Evolutionary conservation across 2,329 filamentous ascomycete species (phyloP).

Genomic region (Fusarium sp.): DNA sequence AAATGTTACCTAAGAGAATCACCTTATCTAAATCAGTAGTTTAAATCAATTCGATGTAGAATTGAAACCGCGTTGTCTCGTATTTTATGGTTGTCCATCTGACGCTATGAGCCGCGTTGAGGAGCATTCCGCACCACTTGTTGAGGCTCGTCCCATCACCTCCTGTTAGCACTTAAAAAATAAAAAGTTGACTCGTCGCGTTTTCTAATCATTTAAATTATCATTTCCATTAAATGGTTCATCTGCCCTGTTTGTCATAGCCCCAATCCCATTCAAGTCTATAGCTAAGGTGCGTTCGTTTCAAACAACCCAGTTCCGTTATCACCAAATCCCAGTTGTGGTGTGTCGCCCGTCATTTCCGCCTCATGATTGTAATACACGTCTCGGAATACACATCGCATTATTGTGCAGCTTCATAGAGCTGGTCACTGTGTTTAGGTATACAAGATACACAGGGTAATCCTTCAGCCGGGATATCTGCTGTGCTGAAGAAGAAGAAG

Average conservation of each 20-base stretch:
- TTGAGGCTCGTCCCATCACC: background rate
- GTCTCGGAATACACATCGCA: constrained; percentile 41
- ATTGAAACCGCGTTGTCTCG: background rate
- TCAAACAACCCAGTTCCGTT: constrained; percentile 31
- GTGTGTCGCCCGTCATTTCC: constrained; percentile 32
- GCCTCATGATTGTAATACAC: constrained; percentile 45
- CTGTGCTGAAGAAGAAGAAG: constrained; percentile 42
- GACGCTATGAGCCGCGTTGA: background rate
- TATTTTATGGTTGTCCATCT: background rate
- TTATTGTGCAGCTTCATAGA: constrained; percentile 47
- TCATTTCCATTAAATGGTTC: constrained; percentile 49
- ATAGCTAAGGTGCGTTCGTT: constrained; percentile 33
- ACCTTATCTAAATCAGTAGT: too few species aligned
- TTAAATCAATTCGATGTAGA: background rate
- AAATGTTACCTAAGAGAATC: background rate
- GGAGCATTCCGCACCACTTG: background rate
- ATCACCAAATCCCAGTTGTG: constrained; percentile 34
- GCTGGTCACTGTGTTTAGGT: constrained; percentile 38
- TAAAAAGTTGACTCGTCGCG: background rate
- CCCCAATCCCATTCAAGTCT: constrained; percentile 45
- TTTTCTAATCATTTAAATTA: constrained; percentile 23
- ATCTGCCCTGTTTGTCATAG: constrained; percentile 35
- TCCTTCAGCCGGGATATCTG: constrained; percentile 21
- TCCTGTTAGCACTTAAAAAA: background rate
- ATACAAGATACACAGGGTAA: constrained; percentile 46